phyloP scores from a whole-genome alignment of 371 early-diverging fungal genomes.

The Apophysomyces elegans region DNA sequence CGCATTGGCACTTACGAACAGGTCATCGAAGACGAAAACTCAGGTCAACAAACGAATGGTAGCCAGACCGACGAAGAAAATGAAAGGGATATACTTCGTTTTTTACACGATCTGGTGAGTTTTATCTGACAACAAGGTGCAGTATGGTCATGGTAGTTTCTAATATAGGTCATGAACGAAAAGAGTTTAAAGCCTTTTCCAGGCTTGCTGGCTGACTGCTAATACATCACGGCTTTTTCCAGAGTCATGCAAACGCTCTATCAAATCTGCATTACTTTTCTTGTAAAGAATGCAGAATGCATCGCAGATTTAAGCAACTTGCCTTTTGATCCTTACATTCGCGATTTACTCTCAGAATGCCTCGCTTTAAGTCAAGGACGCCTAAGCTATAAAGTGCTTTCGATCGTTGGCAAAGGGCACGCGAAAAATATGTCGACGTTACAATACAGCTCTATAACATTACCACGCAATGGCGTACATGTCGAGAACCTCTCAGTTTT shows the following conservation, averaged over 20 bases:
- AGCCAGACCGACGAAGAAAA: too few species aligned
- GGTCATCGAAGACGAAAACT: too few species aligned
- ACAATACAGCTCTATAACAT: background rate
- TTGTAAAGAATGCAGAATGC: constrained; percentile 10
- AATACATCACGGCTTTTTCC: background rate
- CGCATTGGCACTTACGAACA: too few species aligned
- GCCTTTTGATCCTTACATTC: constrained; percentile 18
- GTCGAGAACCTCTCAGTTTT: background rate
- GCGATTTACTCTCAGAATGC: constrained; percentile 10
- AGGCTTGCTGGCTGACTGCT: background rate
- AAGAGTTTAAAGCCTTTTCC: too few species aligned
- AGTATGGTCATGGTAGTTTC: too few species aligned
- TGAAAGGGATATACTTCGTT: too few species aligned
- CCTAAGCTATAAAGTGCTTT: constrained; percentile 11
- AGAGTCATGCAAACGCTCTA: constrained; percentile 16
- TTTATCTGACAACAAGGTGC: too few species aligned
- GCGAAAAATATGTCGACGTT: background rate
- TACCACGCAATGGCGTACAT: background rate
- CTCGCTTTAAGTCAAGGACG: constrained; percentile 4
- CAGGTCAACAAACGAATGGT: too few species aligned
- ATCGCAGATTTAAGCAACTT: constrained; percentile 8
- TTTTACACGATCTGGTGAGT: too few species aligned
- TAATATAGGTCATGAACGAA: too few species aligned
- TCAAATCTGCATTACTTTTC: constrained; percentile 9
- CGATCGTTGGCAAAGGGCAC: constrained; percentile 7